Percentiles rank a stretch among this genome's conserved stretches.
phyloP scores from a whole-genome alignment of 345 rosid genomes.

The Eucalyptus pauciflora region DNA sequence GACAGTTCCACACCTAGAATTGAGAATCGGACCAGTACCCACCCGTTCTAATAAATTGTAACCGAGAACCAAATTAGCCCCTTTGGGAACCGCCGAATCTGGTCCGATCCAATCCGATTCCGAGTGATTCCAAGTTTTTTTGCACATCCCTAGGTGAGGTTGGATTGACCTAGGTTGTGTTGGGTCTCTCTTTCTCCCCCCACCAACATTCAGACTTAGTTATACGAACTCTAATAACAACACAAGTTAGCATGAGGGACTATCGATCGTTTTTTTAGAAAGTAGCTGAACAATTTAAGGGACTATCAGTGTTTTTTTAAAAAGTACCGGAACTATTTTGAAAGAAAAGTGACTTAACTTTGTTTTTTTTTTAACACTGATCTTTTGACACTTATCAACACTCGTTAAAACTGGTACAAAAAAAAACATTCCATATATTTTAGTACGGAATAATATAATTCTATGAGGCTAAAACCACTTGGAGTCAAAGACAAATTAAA shows the following conservation, averaged over 20 bases:
- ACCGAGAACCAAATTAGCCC: too few species aligned
- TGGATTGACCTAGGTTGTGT: too few species aligned
- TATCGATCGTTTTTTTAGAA: too few species aligned
- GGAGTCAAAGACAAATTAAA: neutral
- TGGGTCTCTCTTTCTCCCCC: neutral
- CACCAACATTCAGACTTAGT: neutral
- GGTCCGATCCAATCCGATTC: rapidly evolving
- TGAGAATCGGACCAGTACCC: rapidly evolving
- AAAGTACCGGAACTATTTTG: neutral
- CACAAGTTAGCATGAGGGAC: neutral
- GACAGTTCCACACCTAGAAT: too few species aligned
- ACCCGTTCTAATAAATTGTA: too few species aligned
- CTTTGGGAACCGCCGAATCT: too few species aligned
- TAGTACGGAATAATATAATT: neutral
- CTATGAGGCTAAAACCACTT: neutral
- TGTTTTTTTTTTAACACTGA: neutral
- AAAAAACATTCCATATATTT: neutral
- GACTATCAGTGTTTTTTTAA: neutral
- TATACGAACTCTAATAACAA: neutral
- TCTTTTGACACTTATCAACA: neutral
- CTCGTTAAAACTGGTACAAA: neutral
- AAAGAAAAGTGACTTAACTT: neutral
- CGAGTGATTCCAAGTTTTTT: too few species aligned
- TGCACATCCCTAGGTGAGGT: too few species aligned
- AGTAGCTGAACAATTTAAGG: too few species aligned